Evolutionary conservation across 2,329 filamentous ascomycete species (phyloP).

Genomic region (Penicillium sp.): DNA sequence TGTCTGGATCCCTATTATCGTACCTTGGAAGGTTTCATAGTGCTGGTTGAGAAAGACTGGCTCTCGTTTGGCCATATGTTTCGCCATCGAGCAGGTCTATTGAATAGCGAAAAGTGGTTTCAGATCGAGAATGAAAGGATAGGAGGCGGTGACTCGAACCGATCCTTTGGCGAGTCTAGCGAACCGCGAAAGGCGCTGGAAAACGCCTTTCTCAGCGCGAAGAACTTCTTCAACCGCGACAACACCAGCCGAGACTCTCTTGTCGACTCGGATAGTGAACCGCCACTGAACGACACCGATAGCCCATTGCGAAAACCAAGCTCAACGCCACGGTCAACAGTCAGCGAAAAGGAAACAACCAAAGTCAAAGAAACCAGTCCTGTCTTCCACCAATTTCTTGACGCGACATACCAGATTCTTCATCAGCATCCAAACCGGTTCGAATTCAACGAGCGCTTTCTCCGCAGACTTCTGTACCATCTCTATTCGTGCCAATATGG

Average conservation of each 20-base stretch:
- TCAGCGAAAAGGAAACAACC: conserved; percentile 64
- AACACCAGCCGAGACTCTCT: conserved; percentile 63
- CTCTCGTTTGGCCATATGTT: conserved; percentile 98
- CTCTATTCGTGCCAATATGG: conserved; percentile 95
- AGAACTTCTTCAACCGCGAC: conserved; percentile 82
- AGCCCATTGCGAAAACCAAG: conserved; percentile 34
- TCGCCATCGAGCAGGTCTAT: conserved; percentile 78
- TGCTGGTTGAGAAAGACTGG: conserved; percentile 96
- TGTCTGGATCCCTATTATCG: conserved; percentile 95
- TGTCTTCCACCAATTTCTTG: conserved; percentile 96
- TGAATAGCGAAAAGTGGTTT: conserved; percentile 95
- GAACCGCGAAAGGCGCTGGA: conserved; percentile 70
- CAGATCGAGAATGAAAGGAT: conserved; percentile 74
- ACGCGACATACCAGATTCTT: conserved; percentile 86
- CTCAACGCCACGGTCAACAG: conserved; percentile 28
- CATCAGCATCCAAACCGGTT: conserved; percentile 84
- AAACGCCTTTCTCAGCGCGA: conserved; percentile 77
- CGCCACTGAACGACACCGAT: conserved; percentile 48
- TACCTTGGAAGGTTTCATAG: conserved; percentile 89
- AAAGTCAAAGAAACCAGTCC: conserved; percentile 84
- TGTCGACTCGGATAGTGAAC: conserved; percentile 58
- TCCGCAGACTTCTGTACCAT: conserved; percentile 85
- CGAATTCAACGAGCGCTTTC: conserved; percentile 92
- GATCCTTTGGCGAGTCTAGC: conserved; percentile 37
- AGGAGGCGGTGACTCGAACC: conserved; percentile 52